Base-by-base conservation (phyloP, 1,284 basidiomycete genomes). In the Termitomyces sp. region DNA sequence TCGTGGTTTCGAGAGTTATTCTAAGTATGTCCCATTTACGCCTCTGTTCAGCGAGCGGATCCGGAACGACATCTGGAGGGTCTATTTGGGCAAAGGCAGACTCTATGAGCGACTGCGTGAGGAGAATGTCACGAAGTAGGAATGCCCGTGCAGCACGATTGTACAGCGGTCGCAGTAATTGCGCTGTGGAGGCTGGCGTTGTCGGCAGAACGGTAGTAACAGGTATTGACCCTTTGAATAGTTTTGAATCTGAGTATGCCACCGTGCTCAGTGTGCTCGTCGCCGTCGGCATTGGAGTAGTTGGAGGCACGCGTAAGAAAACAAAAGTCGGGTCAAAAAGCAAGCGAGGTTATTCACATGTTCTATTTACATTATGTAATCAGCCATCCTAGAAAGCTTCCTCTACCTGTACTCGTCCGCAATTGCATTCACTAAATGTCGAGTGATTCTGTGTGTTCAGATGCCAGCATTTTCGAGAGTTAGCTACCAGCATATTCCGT, bases 11-110 rank as follows among this genome's bases (percentile, higher is more conserved):
- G 57, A 90, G 78, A 0, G 88, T 91, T 60, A 92, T 84, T 21
- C 89, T 79, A 4, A 92, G 80, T 52, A 92, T 82, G 62, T 92
- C 89, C 90, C 90, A 92, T 72, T 90, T 90, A 50, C 84, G 75
- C 15, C 88, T 78, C 57, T 83, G 75, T 12, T 78, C 73, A 50
- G 74, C 67, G 3, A 87, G 72, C 12, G 69, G 54, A 62, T 85
- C 82, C 30, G 73, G 70, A 0, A 63, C 56, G 1, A 61, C 60
- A 7, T 63, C 57, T 3, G 84, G 84, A 2, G 85, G 75, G 9
- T 73, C 68, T 17, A 90, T 61, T 36, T 88, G 67, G 24, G 78
- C 64, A 65, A 90, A 88, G 0, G 88, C 89, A n/a, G 85, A 81
- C 38, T 77, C 70, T 31, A 90, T 66, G 34, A 91, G 73, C 1